Evolutionary conservation across 2,329 filamentous ascomycete species (phyloP).

Genomic region (Apiospora hydei): DNA sequence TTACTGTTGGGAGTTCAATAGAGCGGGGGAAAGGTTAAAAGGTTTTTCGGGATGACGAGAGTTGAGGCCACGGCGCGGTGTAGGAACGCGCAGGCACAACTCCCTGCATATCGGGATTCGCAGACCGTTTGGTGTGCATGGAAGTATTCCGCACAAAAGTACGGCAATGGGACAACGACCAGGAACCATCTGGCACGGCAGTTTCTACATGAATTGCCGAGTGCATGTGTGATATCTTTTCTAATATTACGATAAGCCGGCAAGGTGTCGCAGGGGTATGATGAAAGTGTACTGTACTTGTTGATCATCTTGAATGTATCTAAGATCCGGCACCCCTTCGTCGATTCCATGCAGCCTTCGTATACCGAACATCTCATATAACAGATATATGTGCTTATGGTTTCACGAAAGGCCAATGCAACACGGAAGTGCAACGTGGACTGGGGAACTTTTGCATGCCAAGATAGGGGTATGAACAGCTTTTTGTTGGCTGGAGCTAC

Average conservation of each 20-base stretch:
- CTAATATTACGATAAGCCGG: too few species aligned
- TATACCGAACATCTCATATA: background rate
- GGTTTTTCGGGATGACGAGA: background rate
- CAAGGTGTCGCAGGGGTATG: too few species aligned
- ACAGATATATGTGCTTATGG: background rate
- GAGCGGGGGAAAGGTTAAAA: background rate
- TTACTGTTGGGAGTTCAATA: background rate
- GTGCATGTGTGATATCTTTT: too few species aligned
- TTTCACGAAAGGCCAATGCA: background rate
- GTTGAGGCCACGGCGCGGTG: background rate
- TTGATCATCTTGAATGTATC: background rate
- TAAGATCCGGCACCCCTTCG: background rate
- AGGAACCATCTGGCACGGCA: too few species aligned
- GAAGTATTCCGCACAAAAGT: too few species aligned
- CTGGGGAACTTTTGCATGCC: background rate
- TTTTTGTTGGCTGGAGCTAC: background rate
- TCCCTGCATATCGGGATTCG: too few species aligned
- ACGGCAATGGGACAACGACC: too few species aligned
- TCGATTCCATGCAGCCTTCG: background rate
- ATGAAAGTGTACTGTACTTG: too few species aligned
- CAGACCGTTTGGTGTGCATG: too few species aligned
- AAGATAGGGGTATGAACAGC: background rate
- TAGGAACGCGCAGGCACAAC: background rate
- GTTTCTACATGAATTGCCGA: too few species aligned
- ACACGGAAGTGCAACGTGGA: background rate